Conservation (phyloP, 169 alveolate species). For the Eimeria brunetti region DNA sequence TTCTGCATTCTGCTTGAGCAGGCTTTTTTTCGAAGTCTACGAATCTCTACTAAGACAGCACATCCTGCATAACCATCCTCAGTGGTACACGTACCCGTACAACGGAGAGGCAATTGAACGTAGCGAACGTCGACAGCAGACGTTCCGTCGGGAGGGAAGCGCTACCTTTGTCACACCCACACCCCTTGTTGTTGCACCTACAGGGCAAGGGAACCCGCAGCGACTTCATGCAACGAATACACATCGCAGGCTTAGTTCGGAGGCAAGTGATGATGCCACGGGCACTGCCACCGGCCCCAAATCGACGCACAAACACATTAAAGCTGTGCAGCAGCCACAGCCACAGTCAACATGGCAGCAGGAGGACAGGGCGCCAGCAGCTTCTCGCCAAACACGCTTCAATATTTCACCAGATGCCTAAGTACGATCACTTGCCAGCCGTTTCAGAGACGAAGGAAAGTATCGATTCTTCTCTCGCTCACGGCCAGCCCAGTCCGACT, state of each 20-base stretch:
- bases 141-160: conserved; percentile 51
- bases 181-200: conserved; percentile 9
- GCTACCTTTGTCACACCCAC: neutral
- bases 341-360: conserved; percentile 6
- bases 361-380: conserved; percentile 57
- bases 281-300: conserved; percentile 26
- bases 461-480: neutral
- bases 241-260: conserved; percentile 69
- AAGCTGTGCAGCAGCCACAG: conserved; percentile 7
- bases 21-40: conserved; percentile 77
- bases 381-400: conserved; percentile 63
- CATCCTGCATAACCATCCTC: conserved; percentile 71
- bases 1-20: neutral
- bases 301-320: neutral
- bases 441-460: neutral
- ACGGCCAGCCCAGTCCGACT: neutral
- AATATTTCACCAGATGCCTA: conserved; percentile 41
- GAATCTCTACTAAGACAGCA: conserved; percentile 74
- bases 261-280: conserved; percentile 69
- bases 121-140: conserved; percentile 66
- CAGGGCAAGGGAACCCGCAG: conserved; percentile 13
- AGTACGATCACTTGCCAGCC: neutral
- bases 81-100: conserved; percentile 77
- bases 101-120: conserved; percentile 72
- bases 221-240: neutral